Percentiles rank a stretch among this genome's conserved stretches.
Evolutionary conservation across 305 asterid species (phyloP).

Genomic region (Stenogyne calaminthoides): DNA sequence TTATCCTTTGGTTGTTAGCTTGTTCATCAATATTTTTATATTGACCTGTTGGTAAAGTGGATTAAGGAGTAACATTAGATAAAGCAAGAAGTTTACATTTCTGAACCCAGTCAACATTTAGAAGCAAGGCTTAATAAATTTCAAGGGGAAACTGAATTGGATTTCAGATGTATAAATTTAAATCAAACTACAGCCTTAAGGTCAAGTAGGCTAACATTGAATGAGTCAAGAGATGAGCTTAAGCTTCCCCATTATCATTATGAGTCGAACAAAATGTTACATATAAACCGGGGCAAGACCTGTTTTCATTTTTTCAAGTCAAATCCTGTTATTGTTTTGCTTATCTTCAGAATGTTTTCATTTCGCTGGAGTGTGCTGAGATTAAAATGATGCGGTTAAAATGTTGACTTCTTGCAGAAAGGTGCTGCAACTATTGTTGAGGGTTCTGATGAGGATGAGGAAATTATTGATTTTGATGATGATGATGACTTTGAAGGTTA

Average conservation of each 20-base stretch:
- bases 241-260: neutral
- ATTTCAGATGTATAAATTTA: neutral
- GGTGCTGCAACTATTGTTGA: slow-evolving; percentile 66
- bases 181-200: slow-evolving; percentile 1
- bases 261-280: neutral
- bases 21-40: slow-evolving; percentile 4
- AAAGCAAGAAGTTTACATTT: neutral
- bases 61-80: neutral
- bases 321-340: neutral
- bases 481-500: slow-evolving; percentile 93
- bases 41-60: neutral
- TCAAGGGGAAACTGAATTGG: too few species aligned
- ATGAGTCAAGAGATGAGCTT: neutral
- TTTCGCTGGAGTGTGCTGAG: neutral
- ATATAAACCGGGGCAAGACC: neutral
- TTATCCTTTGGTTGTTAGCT: neutral
- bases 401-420: slow-evolving; percentile 51
- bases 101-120: neutral
- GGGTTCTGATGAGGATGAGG: slow-evolving; percentile 72
- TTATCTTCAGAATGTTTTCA: neutral
- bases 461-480: slow-evolving; percentile 88
- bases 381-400: neutral
- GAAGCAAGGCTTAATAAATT: too few species aligned
- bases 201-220: neutral
- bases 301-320: neutral